Evolutionary conservation across 1,139 yeast species (phyloP), one percentile per base, ranked within the genome.

Genomic region (Candida pseudoviswanathii): DNA sequence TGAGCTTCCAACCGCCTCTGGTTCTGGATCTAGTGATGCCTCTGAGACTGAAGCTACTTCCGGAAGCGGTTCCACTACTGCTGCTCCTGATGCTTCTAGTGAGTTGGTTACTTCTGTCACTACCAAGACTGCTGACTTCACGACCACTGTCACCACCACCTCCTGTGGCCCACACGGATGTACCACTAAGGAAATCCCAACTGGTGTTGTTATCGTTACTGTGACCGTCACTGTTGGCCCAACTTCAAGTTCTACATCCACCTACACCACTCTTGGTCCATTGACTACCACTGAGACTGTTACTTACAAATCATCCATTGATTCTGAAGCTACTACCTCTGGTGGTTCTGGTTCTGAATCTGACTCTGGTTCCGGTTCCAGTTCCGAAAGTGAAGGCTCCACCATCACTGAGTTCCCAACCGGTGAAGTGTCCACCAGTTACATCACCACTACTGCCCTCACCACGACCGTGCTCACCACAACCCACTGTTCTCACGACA

Each of bases 401-500:
- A 39, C 38, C n/a, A 10, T 10, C 10, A 22, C 47, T 8, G 26
- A 21, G 25, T 16, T 9, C 10, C 10, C 7, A n/a, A 10, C 5
- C 16, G 25, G 11, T 11, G 37, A 27, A 7, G n/a, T 39, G 32
- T 43, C 43, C 5, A 47, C 49, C 3, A 29, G 34, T 5, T 47
- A 42, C 26, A 32, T 43, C 2, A 47, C 49, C 5, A n/a, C n/a
- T 21, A 53, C 63, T 39, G 54, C 53, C 50, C 26, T 57, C 56
- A 55, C 53, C 21, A 65, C 61, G 36, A 62, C 68, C 52, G 62
- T 70, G 45, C 58, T 60, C 41, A 59, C 84, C 61, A 69, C 78
- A 66, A 78, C 83, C 51, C 70, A 77, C 47, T 80, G 84, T 68
- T 60, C 66, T 44, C 60, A 68, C 60, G 46, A 67, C 63, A 59